Percentiles rank a stretch among this genome's conserved stretches.
These are phyloP conservation scores for Rubia tinctorum DNA, from an alignment of 305 asterid genomes.

Conservation along the genomic window DNA sequence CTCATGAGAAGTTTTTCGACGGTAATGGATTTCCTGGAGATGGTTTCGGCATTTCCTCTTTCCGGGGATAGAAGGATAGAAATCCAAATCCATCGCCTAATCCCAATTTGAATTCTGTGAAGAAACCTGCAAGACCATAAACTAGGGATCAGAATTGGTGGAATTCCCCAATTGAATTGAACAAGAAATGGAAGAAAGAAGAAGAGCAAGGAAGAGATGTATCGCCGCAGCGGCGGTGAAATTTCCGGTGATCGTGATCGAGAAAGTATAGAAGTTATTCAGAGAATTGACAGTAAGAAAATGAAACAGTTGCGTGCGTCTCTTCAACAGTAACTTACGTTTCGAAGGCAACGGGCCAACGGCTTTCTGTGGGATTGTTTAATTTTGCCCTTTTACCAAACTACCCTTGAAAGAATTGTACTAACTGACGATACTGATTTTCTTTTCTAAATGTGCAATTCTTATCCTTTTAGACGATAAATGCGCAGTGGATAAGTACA, in stretches of 20 bases:
- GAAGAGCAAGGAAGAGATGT: neutral
- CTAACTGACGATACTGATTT: too few species aligned
- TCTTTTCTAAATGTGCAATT: too few species aligned
- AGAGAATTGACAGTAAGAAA: neutral
- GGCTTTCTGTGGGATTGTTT: too few species aligned
- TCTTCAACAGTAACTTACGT: neutral
- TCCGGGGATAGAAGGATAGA: neutral
- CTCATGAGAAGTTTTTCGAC: constrained; percentile 55
- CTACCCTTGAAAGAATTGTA: too few species aligned
- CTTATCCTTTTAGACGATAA: too few species aligned
- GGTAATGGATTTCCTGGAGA: constrained; percentile 58
- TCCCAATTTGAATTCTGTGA: neutral
- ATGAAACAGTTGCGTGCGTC: neutral
- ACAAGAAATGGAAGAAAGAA: neutral
- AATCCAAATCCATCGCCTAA: constrained; percentile 65
- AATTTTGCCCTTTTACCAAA: too few species aligned
- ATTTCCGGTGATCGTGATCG: neutral
- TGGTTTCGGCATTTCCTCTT: constrained; percentile 57
- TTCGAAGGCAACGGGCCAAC: neutral
- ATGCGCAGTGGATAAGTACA: too few species aligned
- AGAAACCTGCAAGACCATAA: neutral
- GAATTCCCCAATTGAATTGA: neutral
- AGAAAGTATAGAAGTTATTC: neutral
- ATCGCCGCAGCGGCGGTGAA: neutral
- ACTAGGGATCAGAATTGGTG: neutral